A percentile compares a stretch with the other conserved stretches of the same genome.
Conservation (phyloP, 768 basidiomycete species). For the Podaxis sp. region DNA sequence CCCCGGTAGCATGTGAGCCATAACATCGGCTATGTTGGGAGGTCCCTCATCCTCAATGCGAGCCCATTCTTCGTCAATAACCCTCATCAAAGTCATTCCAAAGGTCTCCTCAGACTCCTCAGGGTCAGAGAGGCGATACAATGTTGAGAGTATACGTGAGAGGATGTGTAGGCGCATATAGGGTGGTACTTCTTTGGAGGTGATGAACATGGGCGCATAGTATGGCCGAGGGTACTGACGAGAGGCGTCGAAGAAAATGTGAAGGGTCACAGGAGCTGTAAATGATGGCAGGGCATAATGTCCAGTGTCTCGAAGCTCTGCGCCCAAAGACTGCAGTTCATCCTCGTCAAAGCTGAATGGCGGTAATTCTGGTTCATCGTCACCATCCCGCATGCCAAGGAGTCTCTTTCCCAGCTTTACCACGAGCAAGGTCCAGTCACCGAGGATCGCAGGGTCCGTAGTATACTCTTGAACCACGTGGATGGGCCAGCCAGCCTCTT, state of each 20-base stretch:
- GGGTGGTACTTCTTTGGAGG: constrained; percentile 65
- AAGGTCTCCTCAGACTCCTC: constrained; percentile 67
- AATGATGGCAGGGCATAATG: constrained; percentile 64
- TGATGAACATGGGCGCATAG: constrained; percentile 72
- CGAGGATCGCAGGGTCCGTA: constrained; percentile 33
- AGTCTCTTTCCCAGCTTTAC: constrained; percentile 53
- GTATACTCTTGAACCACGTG: constrained; percentile 61
- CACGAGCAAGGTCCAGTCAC: constrained; percentile 55
- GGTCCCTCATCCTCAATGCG: constrained; percentile 65
- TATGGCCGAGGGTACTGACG: constrained; percentile 41
- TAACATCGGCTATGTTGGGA: constrained; percentile 69
- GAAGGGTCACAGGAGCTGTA: constrained; percentile 61
- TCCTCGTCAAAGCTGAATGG: constrained; percentile 39
- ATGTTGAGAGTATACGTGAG: constrained; percentile 54
- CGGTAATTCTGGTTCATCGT: constrained; percentile 14
- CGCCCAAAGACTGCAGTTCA: constrained; percentile 57
- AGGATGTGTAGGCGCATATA: constrained; percentile 87
- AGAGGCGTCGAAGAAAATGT: constrained; percentile 55
- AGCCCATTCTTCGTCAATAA: constrained; percentile 72
- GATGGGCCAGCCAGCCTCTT: constrained; percentile 81
- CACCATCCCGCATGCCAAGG: constrained; percentile 37
- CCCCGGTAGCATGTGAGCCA: constrained; percentile 54
- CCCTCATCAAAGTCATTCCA: constrained; percentile 64
- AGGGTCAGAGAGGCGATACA: constrained; percentile 52
- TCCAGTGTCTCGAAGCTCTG: constrained; percentile 39